phyloP scores from a whole-genome alignment of 495 filamentous ascomycete genomes.

The Penicillium desertorum region DNA sequence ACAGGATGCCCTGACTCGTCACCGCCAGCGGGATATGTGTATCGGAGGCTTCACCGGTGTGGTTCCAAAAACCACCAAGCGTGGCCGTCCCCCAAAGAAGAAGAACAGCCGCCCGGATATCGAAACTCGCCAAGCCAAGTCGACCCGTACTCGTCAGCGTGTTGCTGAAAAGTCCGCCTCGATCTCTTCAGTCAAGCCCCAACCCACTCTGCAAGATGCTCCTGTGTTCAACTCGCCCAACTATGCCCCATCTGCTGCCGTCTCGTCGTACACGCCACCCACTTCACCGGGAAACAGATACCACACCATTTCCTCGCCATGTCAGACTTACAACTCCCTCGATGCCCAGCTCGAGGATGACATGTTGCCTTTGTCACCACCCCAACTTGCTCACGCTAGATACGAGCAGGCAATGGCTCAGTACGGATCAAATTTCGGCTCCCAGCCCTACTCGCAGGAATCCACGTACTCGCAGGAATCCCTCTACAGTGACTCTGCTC shows the following conservation, averaged over 20 bases:
- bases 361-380: constrained; percentile 36
- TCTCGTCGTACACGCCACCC: constrained; percentile 52
- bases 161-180: constrained; percentile 42
- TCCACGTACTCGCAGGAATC: constrained; percentile 31
- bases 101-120: constrained; percentile 60
- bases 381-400: constrained; percentile 28
- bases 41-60: constrained; percentile 85
- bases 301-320: constrained; percentile 49
- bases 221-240: constrained; percentile 42
- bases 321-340: constrained; percentile 46
- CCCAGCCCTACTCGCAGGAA: constrained; percentile 30
- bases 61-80: constrained; percentile 66
- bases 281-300: constrained; percentile 43
- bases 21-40: constrained; percentile 93
- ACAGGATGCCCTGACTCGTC: constrained; percentile 91
- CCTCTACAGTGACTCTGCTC: constrained; percentile 34
- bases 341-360: constrained; percentile 46
- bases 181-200: constrained; percentile 28
- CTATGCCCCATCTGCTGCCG: constrained; percentile 41
- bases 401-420: constrained; percentile 31
- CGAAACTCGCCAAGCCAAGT: constrained; percentile 67
- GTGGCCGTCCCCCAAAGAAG: constrained; percentile 64
- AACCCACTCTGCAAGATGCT: constrained; percentile 26
- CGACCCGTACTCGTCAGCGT: constrained; percentile 48
- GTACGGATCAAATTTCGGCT: constrained; percentile 22